Base-by-base conservation (phyloP, 495 filamentous ascomycete genomes). In the Rusavskia elegans region DNA sequence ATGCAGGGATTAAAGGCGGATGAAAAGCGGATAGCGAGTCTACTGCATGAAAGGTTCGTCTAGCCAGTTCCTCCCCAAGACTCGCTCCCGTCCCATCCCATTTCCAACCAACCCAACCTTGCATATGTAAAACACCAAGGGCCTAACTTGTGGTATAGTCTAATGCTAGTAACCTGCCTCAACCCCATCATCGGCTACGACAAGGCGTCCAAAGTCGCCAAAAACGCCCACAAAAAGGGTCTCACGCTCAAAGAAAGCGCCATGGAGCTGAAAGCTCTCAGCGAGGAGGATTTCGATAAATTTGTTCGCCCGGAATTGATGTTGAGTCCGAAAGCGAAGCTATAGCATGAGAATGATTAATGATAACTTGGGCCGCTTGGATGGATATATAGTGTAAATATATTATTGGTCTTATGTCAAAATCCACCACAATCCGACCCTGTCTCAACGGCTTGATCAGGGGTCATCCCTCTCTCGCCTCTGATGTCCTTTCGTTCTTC, bases 171-270 rank as follows among this genome's bases (percentile, higher is more conserved):
- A 38, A 98, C 92, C 49, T 97, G 93, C 74, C 73, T 98, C 57
- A 98, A 98, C 76, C 90, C 89, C 53, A 85, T 96, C 65, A 98
- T 98, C 66, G 92, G 92, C 35, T 98, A 98, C 71, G 92, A 98
- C 64, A 92, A 89, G 84, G 92, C 92, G 45, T 86, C 80, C 65
- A 96, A 95, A 75, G 90, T 96, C 14, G 92, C 92, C 58, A 98
- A 98, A 85, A 92, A 98, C 65, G 92, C 92, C 19, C 92, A 98
- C 74, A 95, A 96, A 82, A 97, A 96, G 80, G 88, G 88, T 29
- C 67, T 85, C 53, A 95, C 87, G 21, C 76, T 98, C 41, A 96
- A 96, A 74, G 73, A 89, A 70, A 88, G 84, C 57, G 90, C 93
- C 42, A 79, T 98, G 80, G 86, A 97, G 74, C 76, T 98, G 58